phyloP scores from a whole-genome alignment of 257 asterid species.

The Nicotiana benthamiana region DNA sequence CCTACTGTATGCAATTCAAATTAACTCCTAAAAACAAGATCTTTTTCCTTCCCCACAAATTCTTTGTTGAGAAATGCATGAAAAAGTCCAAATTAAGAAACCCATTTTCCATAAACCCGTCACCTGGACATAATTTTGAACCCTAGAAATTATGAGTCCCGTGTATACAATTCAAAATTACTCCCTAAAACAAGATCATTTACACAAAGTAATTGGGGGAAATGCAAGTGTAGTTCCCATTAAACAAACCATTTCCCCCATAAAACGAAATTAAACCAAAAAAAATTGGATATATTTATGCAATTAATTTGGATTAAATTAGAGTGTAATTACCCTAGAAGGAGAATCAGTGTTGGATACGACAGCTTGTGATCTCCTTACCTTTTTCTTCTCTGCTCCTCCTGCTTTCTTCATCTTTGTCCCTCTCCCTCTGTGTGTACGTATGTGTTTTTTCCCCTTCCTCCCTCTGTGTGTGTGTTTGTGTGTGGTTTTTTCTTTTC shows the following conservation, averaged over 20 bases:
- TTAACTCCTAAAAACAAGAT: not conserved
- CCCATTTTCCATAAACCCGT: not conserved
- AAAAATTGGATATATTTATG: not conserved
- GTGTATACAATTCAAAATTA: not conserved
- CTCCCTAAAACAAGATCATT: not conserved
- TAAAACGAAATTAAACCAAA: constrained; percentile 1
- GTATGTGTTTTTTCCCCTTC: not conserved
- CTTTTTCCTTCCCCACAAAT: not conserved
- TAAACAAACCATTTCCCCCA: not conserved
- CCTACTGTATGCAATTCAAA: not conserved
- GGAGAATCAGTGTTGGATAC: constrained; percentile 46
- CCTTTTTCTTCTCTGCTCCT: constrained; percentile 70
- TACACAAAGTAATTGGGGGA: not conserved
- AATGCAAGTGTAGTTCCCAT: not conserved
- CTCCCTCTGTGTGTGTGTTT: no score
- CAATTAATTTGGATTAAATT: not conserved
- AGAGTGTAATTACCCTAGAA: constrained; percentile 44
- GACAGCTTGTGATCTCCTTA: constrained; percentile 45
- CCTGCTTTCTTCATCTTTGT: constrained; percentile 59
- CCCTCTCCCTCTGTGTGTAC: not conserved
- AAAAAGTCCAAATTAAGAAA: not conserved
- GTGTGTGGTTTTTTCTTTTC: no score
- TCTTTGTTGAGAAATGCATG: not conserved
- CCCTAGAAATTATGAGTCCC: not conserved
- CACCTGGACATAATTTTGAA: no score